Percentiles rank a stretch among this genome's conserved stretches.
These are phyloP conservation scores for Ocimum tenuiflorum DNA, from an alignment of 257 asterid species.

Conservation along the genomic window DNA sequence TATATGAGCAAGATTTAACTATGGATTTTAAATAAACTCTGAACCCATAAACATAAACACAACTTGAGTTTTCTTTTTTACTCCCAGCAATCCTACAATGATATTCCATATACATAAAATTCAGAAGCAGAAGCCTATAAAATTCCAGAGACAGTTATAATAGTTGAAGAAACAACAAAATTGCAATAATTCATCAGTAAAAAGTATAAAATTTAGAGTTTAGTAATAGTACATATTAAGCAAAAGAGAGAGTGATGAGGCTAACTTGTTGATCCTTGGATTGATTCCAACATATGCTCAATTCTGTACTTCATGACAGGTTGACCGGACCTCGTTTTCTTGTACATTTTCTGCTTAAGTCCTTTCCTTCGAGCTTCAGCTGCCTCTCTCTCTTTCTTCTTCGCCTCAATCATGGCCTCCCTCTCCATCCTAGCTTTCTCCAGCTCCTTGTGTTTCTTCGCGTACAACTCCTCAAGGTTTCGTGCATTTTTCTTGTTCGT, in stretches of 20 bases:
- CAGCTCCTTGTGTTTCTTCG: constrained; percentile 53
- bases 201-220: not conserved
- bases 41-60: too few species aligned
- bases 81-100: too few species aligned
- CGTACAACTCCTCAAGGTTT: constrained; percentile 50
- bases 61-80: too few species aligned
- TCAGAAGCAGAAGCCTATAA: too few species aligned
- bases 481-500: constrained; percentile 29
- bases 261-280: constrained; percentile 43
- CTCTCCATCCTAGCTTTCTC: constrained; percentile 58
- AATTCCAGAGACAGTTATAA: not conserved
- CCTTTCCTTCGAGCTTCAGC: constrained; percentile 55
- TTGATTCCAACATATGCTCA: constrained; percentile 74
- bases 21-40: too few species aligned
- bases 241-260: not conserved
- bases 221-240: not conserved
- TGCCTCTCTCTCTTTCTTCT: constrained; percentile 44
- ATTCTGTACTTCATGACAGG: constrained; percentile 94
- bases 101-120: too few species aligned
- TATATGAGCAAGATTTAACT: too few species aligned
- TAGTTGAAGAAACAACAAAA: not conserved
- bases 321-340: constrained; percentile 85
- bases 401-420: constrained; percentile 50
- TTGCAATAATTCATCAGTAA: not conserved
- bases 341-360: constrained; percentile 69